A percentile compares a stretch with the other conserved stretches of the same genome.
These are phyloP conservation scores for Rhytidiadelphus loreus DNA, from an alignment of 225 moss, liverwort and hornwort genomes.

Conservation along the genomic window DNA sequence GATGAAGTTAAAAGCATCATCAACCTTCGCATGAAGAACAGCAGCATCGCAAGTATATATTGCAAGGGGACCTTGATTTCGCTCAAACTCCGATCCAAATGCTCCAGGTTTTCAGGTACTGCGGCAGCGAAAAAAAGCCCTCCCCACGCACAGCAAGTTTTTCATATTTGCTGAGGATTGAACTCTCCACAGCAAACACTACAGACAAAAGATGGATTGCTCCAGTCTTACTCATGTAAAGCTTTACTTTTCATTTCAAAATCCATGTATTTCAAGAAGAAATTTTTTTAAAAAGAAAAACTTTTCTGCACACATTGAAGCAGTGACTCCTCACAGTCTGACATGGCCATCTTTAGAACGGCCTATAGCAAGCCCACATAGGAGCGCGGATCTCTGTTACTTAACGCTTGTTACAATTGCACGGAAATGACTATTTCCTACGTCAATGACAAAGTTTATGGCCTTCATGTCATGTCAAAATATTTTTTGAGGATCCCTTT, in stretches of 20 bases:
- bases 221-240: neutral
- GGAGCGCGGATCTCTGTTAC: neutral
- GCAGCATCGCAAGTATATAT: neutral
- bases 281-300: too few relatives aligned
- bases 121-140: neutral
- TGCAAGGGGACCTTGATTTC: neutral
- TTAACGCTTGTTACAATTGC: neutral
- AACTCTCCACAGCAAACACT: neutral
- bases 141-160: neutral
- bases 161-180: neutral
- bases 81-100: neutral
- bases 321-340: neutral
- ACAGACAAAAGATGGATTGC: neutral
- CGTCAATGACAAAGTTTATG: neutral
- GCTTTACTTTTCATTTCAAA: too few relatives aligned
- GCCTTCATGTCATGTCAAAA: neutral
- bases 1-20: neutral
- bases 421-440: neutral
- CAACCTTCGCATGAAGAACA: neutral
- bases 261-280: too few relatives aligned
- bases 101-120: neutral
- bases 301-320: neutral
- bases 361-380: neutral
- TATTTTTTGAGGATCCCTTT: neutral
- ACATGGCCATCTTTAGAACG: neutral